phyloP scores from a whole-genome alignment of 257 asterid genomes.

The Solanum rostratum region DNA sequence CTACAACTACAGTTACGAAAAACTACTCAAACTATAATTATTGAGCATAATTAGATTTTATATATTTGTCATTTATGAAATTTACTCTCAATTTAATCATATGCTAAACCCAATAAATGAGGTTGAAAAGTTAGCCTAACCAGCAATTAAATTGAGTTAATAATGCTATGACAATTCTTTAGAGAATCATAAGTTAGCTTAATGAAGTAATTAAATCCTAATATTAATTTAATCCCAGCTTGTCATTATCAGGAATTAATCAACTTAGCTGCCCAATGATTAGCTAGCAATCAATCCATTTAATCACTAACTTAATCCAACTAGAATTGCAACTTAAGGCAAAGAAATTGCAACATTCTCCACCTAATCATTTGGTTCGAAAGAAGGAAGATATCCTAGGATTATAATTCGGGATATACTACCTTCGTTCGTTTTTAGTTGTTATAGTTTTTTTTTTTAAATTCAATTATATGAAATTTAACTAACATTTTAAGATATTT shows the following conservation, averaged over 20 bases:
- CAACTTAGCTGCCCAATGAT: not conserved
- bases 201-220: too few species aligned
- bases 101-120: not conserved
- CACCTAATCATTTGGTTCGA: not conserved
- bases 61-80: too few species aligned
- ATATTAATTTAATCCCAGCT: not conserved
- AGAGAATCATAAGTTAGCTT: not conserved
- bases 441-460: too few species aligned
- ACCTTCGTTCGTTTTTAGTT: too few species aligned
- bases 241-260: not conserved
- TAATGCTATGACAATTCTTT: not conserved
- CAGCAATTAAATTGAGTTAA: not conserved
- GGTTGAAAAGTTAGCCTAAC: not conserved
- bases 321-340: not conserved
- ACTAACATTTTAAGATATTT: too few species aligned
- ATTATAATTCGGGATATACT: too few species aligned
- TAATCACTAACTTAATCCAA: not conserved
- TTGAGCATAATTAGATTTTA: too few species aligned
- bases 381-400: not conserved
- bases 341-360: not conserved
- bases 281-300: not conserved
- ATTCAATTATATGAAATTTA: too few species aligned
- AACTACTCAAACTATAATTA: too few species aligned
- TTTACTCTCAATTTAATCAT: too few species aligned
- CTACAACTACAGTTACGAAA: too few species aligned